Base-by-base conservation (phyloP, 1,284 basidiomycete species). In the Meripilus lineatus region DNA sequence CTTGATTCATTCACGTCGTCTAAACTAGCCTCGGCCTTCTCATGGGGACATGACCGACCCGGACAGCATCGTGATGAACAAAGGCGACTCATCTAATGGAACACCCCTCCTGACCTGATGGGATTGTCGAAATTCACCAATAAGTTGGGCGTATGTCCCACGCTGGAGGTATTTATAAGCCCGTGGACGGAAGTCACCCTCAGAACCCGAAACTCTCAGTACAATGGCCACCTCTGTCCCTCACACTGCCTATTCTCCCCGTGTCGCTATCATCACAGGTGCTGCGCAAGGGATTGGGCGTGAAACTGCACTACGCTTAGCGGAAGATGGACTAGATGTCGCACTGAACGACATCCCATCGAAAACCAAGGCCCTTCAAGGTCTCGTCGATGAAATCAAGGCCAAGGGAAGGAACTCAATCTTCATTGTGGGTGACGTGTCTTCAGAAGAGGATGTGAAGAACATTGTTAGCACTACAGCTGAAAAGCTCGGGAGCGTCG, bases 381-480 rank as follows among this genome's bases (percentile, higher is more conserved):
- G 38, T 4, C 49, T 59, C 8, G 58, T 55, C 25, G 44, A 46
- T 17, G 50, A 50, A n/a, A 46, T 65, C 26, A 26, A 41, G 35
- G 42, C 43, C 8, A 42, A 46, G 17, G 53, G 55, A 14, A 33
- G 51, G 15, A 49, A 50, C 4, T 48, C 53, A 4, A 45, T 59
- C n/a, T 48, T 43, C 2, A 53, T 65, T 15, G 39, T 44, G 11
- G 62, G 52, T 5, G 63, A 65, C 39, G 58, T 65, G 18, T 51
- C 58, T 30, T 42, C 44, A n/a, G 65, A 67, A 41, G 49, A 52
- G 13, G 57, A 64, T 20, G 63, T 65, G 6, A 44, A 58, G 45
- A 35, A 46, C 6, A 52, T 65, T 38, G 54, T 66, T 5, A 49
- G 54, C 4, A 50, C 47, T 14, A 55, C 55, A 3, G 63, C 62